Conservation (phyloP, 208 protist genomes). For the Trichomonas vaginalis region DNA sequence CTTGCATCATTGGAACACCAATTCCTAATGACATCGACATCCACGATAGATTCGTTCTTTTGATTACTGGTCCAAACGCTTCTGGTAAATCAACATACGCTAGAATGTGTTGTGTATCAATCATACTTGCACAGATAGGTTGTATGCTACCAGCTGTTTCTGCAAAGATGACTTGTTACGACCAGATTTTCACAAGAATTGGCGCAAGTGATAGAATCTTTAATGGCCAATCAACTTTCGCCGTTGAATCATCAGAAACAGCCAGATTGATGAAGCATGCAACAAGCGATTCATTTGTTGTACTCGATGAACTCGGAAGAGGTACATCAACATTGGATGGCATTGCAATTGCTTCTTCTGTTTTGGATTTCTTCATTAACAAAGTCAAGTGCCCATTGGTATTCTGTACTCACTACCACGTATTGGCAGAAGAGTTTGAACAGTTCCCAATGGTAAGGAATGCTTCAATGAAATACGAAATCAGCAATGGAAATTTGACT, state of each 20-base stretch:
- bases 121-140: conserved; percentile 85
- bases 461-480: not conserved
- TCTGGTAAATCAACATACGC: conserved; percentile 90
- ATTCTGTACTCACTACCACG: conserved; percentile 74
- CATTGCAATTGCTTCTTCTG: conserved; percentile 77
- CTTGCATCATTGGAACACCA: conserved; percentile 13
- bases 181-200: conserved; percentile 81
- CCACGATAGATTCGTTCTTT: not conserved
- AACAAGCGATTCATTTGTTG: conserved; percentile 69
- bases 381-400: conserved; percentile 29
- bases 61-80: conserved; percentile 92
- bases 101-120: conserved; percentile 40
- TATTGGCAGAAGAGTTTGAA: conserved; percentile 43
- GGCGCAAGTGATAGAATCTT: conserved; percentile 54
- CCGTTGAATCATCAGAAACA: conserved; percentile 79
- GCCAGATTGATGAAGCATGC: conserved; percentile 59
- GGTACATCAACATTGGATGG: conserved; percentile 80
- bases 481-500: not conserved
- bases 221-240: conserved; percentile 84
- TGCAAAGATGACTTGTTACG: conserved; percentile 53
- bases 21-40: conserved; percentile 32
- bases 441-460: not conserved
- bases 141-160: conserved; percentile 49
- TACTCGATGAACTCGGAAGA: conserved; percentile 89
- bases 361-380: conserved; percentile 36